Conservation (phyloP, 345 rosid genomes). For the Eucalyptus viminalis region DNA sequence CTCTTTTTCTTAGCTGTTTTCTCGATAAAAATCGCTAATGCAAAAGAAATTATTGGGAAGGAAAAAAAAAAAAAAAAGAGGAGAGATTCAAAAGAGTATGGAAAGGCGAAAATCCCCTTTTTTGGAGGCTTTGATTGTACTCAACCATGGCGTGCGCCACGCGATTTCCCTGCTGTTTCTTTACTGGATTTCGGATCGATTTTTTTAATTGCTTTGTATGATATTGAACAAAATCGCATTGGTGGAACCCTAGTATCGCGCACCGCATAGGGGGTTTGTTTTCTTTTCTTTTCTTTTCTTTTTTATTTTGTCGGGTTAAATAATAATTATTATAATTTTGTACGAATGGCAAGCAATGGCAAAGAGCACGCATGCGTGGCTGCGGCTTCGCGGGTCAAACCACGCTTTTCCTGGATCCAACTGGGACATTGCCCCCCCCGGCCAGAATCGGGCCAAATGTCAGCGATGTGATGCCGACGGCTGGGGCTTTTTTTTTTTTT, state of each 20-base stretch:
- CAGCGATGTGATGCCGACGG: background rate
- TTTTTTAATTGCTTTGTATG: background rate
- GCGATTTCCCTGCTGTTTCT: background rate
- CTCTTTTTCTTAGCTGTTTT: background rate
- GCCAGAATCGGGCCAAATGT: background rate
- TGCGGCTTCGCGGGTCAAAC: background rate
- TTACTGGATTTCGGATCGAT: background rate
- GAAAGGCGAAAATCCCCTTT: background rate
- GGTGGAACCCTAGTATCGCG: background rate
- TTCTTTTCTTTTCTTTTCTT: fast-evolving
- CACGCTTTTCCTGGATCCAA: background rate
- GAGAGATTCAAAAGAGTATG: background rate
- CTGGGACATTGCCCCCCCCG: background rate
- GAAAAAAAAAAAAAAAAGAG: background rate
- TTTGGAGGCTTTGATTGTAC: background rate
- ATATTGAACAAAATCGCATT: background rate
- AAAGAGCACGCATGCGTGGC: background rate
- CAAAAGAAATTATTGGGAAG: background rate
- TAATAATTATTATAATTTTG: background rate
- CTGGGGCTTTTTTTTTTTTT: background rate
- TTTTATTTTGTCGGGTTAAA: background rate
- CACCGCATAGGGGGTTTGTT: background rate
- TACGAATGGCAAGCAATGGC: background rate
- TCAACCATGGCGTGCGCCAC: background rate
- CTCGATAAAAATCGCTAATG: background rate